These are phyloP conservation scores for Fusarium bactridioides DNA, from an alignment of 2,329 filamentous ascomycete genomes.

Conservation along the genomic window DNA sequence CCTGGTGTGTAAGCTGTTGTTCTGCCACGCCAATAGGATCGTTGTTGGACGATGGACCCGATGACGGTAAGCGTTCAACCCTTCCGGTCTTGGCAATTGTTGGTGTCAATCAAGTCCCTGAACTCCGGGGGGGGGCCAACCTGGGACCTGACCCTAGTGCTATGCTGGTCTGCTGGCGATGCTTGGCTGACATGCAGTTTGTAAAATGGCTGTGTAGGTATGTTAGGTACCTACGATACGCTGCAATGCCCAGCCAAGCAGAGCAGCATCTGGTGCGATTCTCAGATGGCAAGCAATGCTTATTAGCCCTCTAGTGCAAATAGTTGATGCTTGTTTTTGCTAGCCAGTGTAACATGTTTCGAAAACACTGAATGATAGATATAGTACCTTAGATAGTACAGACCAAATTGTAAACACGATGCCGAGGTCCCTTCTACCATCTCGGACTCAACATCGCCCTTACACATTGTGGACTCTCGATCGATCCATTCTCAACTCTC, in stretches of 20 bases:
- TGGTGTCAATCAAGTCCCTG: constrained; percentile 34
- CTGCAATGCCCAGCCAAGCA: not conserved
- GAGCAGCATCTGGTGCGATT: not conserved
- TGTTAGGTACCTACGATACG: constrained; percentile 3
- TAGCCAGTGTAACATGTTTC: not conserved
- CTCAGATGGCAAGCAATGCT: not conserved
- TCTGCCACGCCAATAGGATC: constrained; percentile 1
- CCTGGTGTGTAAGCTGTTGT: constrained; percentile 4
- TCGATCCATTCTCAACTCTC: constrained; percentile 14
- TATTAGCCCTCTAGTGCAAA: not conserved
- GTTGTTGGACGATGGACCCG: constrained; percentile 20
- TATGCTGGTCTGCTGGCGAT: constrained; percentile 33
- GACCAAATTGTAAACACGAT: not conserved
- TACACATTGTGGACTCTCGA: not conserved
- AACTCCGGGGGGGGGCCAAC: constrained; percentile 5
- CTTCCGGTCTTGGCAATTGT: constrained; percentile 27
- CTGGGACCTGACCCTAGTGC: constrained; percentile 27
- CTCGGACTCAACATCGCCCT: not conserved
- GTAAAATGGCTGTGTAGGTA: constrained; percentile 28
- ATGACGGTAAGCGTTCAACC: constrained; percentile 31
- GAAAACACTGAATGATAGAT: not conserved
- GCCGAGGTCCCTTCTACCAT: not conserved
- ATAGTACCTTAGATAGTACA: not conserved
- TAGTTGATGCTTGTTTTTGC: constrained; percentile 8
- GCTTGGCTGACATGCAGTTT: constrained; percentile 33